Conservation (phyloP, 441 rosid genomes). For the Breynia disticha region DNA sequence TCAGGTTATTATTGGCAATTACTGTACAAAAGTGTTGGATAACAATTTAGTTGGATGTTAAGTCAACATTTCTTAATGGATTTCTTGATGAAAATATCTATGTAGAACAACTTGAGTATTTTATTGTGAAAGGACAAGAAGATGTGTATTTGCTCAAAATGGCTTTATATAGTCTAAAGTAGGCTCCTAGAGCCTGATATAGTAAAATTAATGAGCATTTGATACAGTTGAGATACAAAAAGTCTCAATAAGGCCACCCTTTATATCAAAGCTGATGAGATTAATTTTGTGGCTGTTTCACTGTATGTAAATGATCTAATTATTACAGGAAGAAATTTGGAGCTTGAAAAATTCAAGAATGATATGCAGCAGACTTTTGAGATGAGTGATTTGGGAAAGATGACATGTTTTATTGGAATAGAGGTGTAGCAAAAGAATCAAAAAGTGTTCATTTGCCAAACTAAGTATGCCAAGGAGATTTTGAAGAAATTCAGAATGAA, state of each 20-base stretch:
- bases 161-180: not conserved
- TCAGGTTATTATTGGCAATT: not conserved
- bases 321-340: not conserved
- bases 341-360: not conserved
- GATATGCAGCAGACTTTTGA: not conserved
- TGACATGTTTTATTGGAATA: constrained; percentile 1
- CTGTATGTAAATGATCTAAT: constrained; percentile 3
- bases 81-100: not conserved
- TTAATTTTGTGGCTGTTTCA: not conserved
- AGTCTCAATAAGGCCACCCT: not conserved
- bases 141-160: not conserved
- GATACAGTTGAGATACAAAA: not conserved
- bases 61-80: not conserved
- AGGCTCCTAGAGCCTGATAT: not conserved
- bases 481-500: not conserved
- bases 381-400: not conserved
- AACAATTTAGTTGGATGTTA: not conserved
- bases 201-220: not conserved
- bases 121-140: not conserved
- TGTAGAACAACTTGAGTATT: not conserved
- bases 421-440: not conserved
- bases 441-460: not conserved
- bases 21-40: not conserved
- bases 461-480: not conserved
- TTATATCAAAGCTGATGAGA: not conserved